These are phyloP conservation scores for Elasticomyces elasticus DNA, from an alignment of 495 filamentous ascomycete species.

Conservation along the genomic window DNA sequence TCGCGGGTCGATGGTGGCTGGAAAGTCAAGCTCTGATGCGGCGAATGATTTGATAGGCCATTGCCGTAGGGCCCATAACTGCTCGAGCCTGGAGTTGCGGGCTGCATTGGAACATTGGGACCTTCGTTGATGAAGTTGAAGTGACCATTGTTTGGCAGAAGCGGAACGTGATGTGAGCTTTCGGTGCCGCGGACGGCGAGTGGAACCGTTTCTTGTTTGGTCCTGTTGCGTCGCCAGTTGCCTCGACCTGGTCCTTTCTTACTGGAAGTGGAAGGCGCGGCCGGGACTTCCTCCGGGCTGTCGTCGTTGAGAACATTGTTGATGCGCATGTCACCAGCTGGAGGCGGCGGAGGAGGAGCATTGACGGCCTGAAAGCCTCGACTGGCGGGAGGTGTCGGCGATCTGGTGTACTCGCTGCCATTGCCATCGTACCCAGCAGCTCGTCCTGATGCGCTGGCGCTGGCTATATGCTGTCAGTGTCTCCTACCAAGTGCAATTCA, in stretches of 20 bases:
- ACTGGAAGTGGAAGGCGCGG: constrained; percentile 8
- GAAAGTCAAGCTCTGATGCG: constrained; percentile 9
- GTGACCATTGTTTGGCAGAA: constrained; percentile 12
- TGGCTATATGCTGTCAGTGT: background rate
- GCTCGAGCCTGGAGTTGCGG: constrained; percentile 8
- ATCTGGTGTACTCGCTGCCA: constrained; percentile 22
- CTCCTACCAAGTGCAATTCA: background rate
- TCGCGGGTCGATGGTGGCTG: constrained; percentile 33
- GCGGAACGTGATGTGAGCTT: constrained; percentile 6
- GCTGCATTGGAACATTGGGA: background rate
- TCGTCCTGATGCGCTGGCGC: background rate
- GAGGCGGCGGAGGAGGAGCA: constrained; percentile 15
- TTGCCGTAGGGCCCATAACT: background rate
- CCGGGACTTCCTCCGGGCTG: background rate
- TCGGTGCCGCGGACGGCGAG: constrained; percentile 12
- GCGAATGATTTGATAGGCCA: background rate
- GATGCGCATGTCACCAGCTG: constrained; percentile 33
- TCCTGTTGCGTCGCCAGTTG: constrained; percentile 33
- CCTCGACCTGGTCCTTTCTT: constrained; percentile 34
- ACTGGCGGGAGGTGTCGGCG: constrained; percentile 18
- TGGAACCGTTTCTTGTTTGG: constrained; percentile 9
- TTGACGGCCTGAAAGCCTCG: constrained; percentile 18
- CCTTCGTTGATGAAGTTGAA: constrained; percentile 11
- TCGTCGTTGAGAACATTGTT: constrained; percentile 36
- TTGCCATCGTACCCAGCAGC: constrained; percentile 6